Conservation (phyloP, 768 basidiomycete species). For the Kwoniella sp. region DNA sequence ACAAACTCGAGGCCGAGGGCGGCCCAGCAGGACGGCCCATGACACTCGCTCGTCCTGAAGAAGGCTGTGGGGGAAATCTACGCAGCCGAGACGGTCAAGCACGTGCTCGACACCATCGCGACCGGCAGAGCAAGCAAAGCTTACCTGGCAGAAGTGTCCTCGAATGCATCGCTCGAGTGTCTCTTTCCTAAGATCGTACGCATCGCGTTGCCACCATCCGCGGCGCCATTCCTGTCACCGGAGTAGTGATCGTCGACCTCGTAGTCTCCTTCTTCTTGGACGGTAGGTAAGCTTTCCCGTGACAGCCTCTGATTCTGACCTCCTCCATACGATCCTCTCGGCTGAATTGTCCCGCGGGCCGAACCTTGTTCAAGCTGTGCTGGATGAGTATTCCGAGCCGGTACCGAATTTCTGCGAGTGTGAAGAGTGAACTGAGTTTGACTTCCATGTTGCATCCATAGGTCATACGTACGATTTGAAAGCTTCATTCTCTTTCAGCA, state of each 20-base stretch:
- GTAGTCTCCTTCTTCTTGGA: background rate
- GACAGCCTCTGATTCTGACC: background rate
- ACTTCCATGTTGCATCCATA: slow-evolving; percentile 1
- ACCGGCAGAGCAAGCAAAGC: too few relatives aligned
- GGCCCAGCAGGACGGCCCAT: background rate
- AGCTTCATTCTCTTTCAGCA: slow-evolving; percentile 3
- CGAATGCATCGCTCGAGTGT: background rate
- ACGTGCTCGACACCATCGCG: too few relatives aligned
- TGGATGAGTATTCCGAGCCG: background rate
- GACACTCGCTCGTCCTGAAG: background rate
- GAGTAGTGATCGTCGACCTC: background rate
- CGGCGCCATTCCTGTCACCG: background rate
- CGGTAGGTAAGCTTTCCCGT: background rate
- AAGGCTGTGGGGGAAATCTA: background rate
- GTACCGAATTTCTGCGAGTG: background rate
- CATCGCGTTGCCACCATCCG: background rate
- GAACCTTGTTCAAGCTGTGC: background rate
- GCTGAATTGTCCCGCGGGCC: too few relatives aligned
- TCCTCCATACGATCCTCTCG: background rate
- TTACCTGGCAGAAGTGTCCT: background rate
- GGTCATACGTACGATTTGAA: slow-evolving; percentile 1
- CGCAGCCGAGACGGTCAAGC: too few relatives aligned
- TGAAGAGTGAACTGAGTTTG: background rate
- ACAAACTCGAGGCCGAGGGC: background rate
- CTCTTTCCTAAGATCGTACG: background rate